Percentiles rank a stretch among this genome's conserved stretches.
These are phyloP conservation scores for Talaromyces sp. DNA, from an alignment of 2,329 filamentous ascomycete genomes.

Conservation along the genomic window DNA sequence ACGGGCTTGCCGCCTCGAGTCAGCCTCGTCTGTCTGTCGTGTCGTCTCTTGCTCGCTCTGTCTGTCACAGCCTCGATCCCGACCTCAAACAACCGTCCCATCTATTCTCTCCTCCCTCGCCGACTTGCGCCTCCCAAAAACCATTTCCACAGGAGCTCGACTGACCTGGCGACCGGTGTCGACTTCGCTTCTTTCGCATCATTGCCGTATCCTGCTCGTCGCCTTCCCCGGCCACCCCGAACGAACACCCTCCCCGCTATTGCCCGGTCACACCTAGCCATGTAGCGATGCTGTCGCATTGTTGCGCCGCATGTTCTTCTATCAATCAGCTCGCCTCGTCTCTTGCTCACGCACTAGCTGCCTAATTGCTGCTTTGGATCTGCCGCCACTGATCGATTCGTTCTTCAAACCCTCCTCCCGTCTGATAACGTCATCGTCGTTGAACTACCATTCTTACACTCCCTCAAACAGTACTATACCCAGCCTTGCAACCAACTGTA, in stretches of 20 bases:
- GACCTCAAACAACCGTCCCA: background rate
- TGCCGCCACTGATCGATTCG: background rate
- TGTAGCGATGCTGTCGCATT: slow-evolving; percentile 14
- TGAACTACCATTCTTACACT: background rate
- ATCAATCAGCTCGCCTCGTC: background rate
- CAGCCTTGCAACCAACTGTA: background rate
- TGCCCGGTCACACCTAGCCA: slow-evolving; percentile 1
- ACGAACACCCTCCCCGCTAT: background rate
- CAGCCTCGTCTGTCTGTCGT: background rate
- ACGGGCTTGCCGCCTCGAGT: background rate
- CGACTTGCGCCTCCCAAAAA: too few species aligned
- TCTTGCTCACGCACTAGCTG: background rate
- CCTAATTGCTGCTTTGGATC: background rate
- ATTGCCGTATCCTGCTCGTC: background rate
- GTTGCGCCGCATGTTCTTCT: slow-evolving; percentile 8
- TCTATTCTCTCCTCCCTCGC: too few species aligned
- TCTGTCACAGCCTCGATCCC: background rate
- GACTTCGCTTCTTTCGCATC: background rate
- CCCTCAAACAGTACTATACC: background rate
- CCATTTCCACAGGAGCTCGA: background rate
- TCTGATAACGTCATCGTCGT: background rate
- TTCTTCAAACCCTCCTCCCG: background rate
- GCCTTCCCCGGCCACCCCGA: background rate
- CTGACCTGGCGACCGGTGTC: background rate
- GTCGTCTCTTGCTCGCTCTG: background rate